Percentiles rank a stretch among this genome's conserved stretches.
Conservation (phyloP, 2,329 filamentous ascomycete species). For the Aphanocladium album region DNA sequence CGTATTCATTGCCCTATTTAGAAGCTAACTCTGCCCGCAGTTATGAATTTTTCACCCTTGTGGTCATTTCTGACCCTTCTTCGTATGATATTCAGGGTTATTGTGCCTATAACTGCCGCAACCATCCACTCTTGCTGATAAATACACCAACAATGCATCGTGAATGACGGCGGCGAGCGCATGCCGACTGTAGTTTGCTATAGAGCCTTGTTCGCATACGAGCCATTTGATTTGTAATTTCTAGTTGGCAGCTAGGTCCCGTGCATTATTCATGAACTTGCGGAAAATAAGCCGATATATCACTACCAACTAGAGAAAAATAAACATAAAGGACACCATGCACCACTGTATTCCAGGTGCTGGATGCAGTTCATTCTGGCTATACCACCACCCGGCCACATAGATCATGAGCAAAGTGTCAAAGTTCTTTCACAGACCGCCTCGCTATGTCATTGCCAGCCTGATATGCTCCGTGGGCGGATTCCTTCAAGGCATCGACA, state of each 20-base stretch:
- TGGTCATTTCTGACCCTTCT: too few relatives aligned
- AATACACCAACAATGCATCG: neutral
- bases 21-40: neutral
- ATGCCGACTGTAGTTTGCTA: too few relatives aligned
- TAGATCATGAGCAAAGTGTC: neutral
- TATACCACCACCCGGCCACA: neutral
- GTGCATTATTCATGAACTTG: too few relatives aligned
- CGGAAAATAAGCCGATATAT: too few relatives aligned
- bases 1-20: neutral
- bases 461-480: neutral
- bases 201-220: too few relatives aligned
- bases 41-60: too few relatives aligned
- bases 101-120: neutral
- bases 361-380: too few relatives aligned
- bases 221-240: too few relatives aligned
- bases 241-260: too few relatives aligned
- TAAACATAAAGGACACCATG: too few relatives aligned
- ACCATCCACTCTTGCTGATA: neutral
- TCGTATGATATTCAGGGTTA: neutral
- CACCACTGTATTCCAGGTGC: too few relatives aligned
- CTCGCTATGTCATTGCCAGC: neutral
- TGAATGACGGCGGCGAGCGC: neutral
- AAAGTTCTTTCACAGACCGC: neutral
- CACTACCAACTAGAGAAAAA: neutral
- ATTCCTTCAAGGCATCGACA: slow-evolving; percentile 17